Conservation (phyloP, 1,139 yeast species). For the Hyphopichia wangnamkhiaoensis region DNA sequence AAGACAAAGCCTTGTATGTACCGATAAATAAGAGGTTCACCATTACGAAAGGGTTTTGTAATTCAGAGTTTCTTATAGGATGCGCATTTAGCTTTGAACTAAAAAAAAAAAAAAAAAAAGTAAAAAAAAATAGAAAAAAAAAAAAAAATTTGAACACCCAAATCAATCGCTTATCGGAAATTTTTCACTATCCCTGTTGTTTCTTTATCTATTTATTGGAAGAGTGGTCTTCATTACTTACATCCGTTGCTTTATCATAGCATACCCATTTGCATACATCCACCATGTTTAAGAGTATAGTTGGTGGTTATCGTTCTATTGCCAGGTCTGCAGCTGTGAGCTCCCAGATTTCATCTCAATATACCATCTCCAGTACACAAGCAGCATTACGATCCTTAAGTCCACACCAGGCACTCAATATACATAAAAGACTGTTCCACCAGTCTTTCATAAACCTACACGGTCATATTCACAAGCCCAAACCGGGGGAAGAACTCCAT, state of each 20-base stretch:
- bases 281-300: constrained; percentile 7
- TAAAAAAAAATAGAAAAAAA: not conserved
- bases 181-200: not conserved
- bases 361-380: not conserved
- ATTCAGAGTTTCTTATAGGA: constrained; percentile 1
- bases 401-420: too few relatives aligned
- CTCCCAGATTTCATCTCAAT: not conserved
- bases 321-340: too few relatives aligned
- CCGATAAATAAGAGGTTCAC: too few relatives aligned
- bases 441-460: constrained; percentile 40
- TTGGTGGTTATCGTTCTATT: constrained; percentile 3
- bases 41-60: too few relatives aligned
- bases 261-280: not conserved
- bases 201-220: not conserved
- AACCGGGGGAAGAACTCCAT: constrained; percentile 89
- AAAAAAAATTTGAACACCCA: not conserved
- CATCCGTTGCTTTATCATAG: not conserved
- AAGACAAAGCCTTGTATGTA: too few relatives aligned
- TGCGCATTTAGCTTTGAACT: too few relatives aligned
- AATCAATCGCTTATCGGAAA: not conserved
- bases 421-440: constrained; percentile 17
- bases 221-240: too few relatives aligned
- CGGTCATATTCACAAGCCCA: constrained; percentile 88
- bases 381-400: too few relatives aligned
- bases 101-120: constrained; percentile 2